phyloP scores from a whole-genome alignment of 164 flowering plant species.

The Tinospora cordifolia region DNA sequence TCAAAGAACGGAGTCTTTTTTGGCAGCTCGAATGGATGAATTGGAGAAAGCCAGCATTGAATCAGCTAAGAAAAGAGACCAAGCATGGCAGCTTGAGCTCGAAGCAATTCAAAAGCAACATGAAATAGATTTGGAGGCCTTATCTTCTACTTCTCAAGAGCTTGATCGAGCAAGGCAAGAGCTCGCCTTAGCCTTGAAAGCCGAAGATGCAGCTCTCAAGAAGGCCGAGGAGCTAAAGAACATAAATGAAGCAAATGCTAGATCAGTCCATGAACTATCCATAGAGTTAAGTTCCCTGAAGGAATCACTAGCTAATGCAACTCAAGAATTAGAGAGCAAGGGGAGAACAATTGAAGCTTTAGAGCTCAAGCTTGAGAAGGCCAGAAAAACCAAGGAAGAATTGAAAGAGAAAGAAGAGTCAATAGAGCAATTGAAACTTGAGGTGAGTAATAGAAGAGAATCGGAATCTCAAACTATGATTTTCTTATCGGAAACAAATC shows the following conservation, averaged over 20 bases:
- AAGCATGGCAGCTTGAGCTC: conserved; percentile 31
- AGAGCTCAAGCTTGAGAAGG: conserved; percentile 29
- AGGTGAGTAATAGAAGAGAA: conserved; percentile 20
- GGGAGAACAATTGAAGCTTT: conserved; percentile 25
- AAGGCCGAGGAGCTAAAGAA: conserved; percentile 17
- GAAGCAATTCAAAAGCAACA: conserved; percentile 28
- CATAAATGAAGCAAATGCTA: conserved; percentile 12
- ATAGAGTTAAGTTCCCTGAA: conserved; percentile 28
- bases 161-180: conserved; percentile 12
- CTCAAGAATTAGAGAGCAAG: conserved; percentile 24
- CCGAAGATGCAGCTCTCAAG: conserved; percentile 19
- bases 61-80: conserved; percentile 27
- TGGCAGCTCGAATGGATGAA: conserved; percentile 13
- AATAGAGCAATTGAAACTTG: conserved; percentile 24
- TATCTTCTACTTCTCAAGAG: conserved; percentile 17
- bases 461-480: conserved; percentile 21
- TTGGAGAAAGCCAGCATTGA: conserved; percentile 23
- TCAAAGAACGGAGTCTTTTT: conserved; percentile 2
- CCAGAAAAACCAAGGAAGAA: conserved; percentile 19
- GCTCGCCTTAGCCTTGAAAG: conserved; percentile 12
- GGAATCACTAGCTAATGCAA: conserved; percentile 21
- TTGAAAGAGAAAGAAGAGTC: conserved; percentile 20
- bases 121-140: conserved; percentile 19
- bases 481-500: conserved; percentile 22
- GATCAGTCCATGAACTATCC: conserved; percentile 21